phyloP scores from a whole-genome alignment of 306 rosid species.

The Vicia faba region DNA sequence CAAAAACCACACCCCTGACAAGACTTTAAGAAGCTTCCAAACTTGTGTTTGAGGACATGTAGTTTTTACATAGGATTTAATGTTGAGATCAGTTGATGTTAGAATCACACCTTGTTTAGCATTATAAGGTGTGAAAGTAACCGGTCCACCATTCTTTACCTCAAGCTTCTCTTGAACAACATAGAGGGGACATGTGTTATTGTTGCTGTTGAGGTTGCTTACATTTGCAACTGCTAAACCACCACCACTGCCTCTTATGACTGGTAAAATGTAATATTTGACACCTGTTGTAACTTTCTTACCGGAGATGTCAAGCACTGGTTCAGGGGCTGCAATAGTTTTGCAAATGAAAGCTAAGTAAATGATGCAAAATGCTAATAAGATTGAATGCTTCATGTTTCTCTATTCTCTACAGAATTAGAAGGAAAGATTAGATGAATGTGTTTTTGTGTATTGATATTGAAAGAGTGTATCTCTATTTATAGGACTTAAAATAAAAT shows the following conservation, averaged over 20 bases:
- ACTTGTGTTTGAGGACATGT: constrained; percentile 38
- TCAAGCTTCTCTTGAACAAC: constrained; percentile 55
- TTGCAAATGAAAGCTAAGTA: constrained; percentile 20
- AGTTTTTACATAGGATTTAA: constrained; percentile 38
- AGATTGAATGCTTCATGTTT: constrained; percentile 33
- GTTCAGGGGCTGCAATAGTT: constrained; percentile 31
- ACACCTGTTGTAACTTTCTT: constrained; percentile 40
- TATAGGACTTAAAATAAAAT: neutral
- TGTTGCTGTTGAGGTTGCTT: constrained; percentile 1
- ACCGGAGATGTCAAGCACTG: constrained; percentile 54
- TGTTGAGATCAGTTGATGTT: constrained; percentile 57
- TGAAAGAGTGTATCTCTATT: neutral
- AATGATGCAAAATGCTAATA: constrained; percentile 21
- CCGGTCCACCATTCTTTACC: constrained; percentile 39
- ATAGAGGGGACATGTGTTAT: constrained; percentile 48
- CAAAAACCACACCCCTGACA: constrained; percentile 49
- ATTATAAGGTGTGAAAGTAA: constrained; percentile 51
- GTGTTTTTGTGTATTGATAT: neutral
- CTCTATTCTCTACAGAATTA: neutral
- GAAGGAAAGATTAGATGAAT: neutral
- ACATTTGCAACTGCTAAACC: constrained; percentile 36
- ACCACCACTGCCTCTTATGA: constrained; percentile 46
- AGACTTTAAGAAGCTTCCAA: constrained; percentile 51
- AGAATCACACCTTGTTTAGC: constrained; percentile 35
- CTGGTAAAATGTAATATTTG: constrained; percentile 52